These are phyloP conservation scores for Volvox reticuliferus DNA, from an alignment of 139 green algal genomes.

Conservation along the genomic window DNA sequence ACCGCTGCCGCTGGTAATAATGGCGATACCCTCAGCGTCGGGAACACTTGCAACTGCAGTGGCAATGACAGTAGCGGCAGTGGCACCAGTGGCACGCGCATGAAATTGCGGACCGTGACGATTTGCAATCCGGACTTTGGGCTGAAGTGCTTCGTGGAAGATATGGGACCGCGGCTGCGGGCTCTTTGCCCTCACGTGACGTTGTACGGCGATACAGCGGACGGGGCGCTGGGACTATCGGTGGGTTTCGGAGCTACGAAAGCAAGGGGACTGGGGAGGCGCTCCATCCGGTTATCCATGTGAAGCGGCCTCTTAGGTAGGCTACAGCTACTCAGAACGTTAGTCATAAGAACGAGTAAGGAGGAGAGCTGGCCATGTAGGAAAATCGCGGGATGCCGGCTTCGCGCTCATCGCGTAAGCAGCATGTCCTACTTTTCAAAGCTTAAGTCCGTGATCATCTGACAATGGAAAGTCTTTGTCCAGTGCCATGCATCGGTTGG, in stretches of 20 bases:
- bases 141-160: constrained; percentile 26
- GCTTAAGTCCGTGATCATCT: too few relatives aligned
- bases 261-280: too few relatives aligned
- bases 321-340: too few relatives aligned
- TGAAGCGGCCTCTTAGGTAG: too few relatives aligned
- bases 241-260: background rate
- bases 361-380: too few relatives aligned
- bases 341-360: too few relatives aligned
- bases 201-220: constrained; percentile 53
- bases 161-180: constrained; percentile 48
- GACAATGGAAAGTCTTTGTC: too few relatives aligned
- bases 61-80: background rate
- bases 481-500: too few relatives aligned
- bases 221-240: constrained; percentile 40
- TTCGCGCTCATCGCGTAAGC: too few relatives aligned
- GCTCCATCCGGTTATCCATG: too few relatives aligned
- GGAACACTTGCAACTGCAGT: background rate
- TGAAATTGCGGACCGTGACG: background rate
- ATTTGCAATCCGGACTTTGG: constrained; percentile 52
- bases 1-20: background rate
- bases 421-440: too few relatives aligned
- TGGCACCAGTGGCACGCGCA: background rate
- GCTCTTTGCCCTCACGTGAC: constrained; percentile 56
- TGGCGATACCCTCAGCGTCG: background rate
- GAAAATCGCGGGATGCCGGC: too few relatives aligned